Conservation (phyloP, 2,329 filamentous ascomycete species). For the Celoporthe dispersa region DNA sequence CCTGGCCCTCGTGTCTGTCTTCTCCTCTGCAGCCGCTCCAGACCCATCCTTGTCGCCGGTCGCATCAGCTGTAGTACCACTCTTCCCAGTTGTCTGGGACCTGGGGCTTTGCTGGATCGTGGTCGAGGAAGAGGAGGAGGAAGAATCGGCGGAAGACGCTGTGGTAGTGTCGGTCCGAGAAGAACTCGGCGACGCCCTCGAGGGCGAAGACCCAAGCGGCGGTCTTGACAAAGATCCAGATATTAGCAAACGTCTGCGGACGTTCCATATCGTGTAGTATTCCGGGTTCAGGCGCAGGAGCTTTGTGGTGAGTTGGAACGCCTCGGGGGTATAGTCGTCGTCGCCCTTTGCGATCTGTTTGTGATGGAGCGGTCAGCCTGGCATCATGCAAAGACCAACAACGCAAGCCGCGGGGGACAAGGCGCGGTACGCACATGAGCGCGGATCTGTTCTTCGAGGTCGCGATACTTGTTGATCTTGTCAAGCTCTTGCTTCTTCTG, state of each 20-base stretch:
- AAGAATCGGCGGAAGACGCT: conserved; percentile 69
- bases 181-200: conserved; percentile 59
- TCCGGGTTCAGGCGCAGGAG: conserved; percentile 80
- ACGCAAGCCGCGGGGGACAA: conserved; percentile 30
- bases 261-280: conserved; percentile 92
- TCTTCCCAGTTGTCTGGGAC: conserved; percentile 55
- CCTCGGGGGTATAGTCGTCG: conserved; percentile 57
- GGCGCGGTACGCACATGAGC: conserved; percentile 57
- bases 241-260: conserved; percentile 73
- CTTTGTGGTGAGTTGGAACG: conserved; percentile 71
- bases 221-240: conserved; percentile 61
- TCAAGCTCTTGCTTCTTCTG: conserved; percentile 72
- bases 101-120: conserved; percentile 53
- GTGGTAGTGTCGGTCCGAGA: conserved; percentile 59
- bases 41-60: conserved; percentile 18
- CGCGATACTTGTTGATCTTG: conserved; percentile 76
- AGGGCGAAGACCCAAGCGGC: conserved; percentile 55
- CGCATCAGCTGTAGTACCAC: conserved; percentile 58
- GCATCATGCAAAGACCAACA: not conserved
- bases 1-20: conserved; percentile 20
- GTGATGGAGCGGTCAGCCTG: conserved; percentile 15
- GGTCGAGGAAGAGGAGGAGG: conserved; percentile 55
- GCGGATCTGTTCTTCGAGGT: conserved; percentile 70
- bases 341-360: conserved; percentile 49
- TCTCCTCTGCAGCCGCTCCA: conserved; percentile 21